Base-by-base conservation (phyloP, 169 alveolate species). In the Plasmodium gallinaceum region DNA sequence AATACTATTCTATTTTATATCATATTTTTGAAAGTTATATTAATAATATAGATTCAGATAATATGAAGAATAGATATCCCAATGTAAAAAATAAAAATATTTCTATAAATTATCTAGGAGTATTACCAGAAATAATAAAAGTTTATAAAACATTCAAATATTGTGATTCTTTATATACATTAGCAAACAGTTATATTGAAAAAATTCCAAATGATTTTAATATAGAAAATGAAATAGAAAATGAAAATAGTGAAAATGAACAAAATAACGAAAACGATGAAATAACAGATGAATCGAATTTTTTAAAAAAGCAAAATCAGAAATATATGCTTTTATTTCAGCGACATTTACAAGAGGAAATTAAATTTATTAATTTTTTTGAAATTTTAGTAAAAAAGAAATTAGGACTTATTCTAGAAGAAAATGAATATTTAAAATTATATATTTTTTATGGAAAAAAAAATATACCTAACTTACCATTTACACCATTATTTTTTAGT, bases 361-460 rank as follows among this genome's bases (percentile, higher is more conserved):
- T 78, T 0, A 78, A 65, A 65, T 78, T 78, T 43, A 78, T 78
- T 51, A 78, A 78, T 43, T 78, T 64, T 32, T 78, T 78, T 43
- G 89, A 78, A 52, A 42, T 78, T 32, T 58, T 78, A 26, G 20
- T 78, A 9, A 18, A 64, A 39, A 51, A 78, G 64, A 78, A 45
- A 65, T 18, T 78, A n/a, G 62, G 75, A 10, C 51, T 78, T n/a
- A 78, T 78, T 7, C 5, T 64, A 14, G 89, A 78, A 45, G 66
- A 65, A 5, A 78, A 64, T 70, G 89, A 78, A 16, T 64, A 64
- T 51, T 65, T 78, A n/a, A 78, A 78, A 45, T 45, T 78, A 32
- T 78, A 78, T 57, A 78, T 78, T 51, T 78, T 51, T 57, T 78
- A 78, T 48, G 89, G 89, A 5, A 64, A 78, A n/a, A 78, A 78